Conservation (phyloP, 2,329 filamentous ascomycete species). For the Teratosphaeria zuluensis region DNA sequence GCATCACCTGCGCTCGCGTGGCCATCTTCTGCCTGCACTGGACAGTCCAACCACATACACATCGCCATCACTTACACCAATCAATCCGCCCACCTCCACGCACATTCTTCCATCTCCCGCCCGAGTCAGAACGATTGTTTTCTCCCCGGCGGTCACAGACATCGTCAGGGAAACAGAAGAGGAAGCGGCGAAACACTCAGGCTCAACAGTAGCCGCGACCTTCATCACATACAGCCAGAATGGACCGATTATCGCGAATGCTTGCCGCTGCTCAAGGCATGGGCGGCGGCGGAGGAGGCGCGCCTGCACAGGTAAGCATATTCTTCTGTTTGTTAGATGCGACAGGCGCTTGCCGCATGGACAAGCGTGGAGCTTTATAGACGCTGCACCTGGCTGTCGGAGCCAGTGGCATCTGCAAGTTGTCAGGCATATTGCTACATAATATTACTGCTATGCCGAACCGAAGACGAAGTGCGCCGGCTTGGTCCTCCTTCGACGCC, state of each 20-base stretch:
- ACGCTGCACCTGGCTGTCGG: background rate
- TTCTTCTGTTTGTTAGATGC: background rate
- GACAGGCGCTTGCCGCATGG: background rate
- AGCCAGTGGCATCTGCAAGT: background rate
- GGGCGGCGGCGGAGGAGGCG: slow-evolving; percentile 57
- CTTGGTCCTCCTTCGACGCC: background rate
- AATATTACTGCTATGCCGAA: background rate
- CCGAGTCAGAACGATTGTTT: background rate
- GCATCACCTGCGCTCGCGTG: too few relatives aligned
- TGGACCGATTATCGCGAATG: slow-evolving; percentile 90
- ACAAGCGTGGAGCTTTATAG: background rate
- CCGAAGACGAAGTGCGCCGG: background rate
- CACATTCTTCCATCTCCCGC: background rate
- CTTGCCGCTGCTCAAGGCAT: slow-evolving; percentile 62
- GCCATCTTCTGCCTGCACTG: too few relatives aligned
- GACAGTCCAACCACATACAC: too few relatives aligned
- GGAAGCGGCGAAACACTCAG: background rate
- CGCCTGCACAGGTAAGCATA: slow-evolving; percentile 51
- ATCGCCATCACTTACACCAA: too few relatives aligned
- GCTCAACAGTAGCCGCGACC: background rate
- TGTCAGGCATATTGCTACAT: background rate
- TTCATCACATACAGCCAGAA: slow-evolving; percentile 28
- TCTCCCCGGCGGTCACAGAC: too few relatives aligned
- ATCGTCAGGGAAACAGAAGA: background rate
- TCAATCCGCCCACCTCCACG: too few relatives aligned